phyloP scores from a whole-genome alignment of 345 rosid genomes.

The Citrus australasica region DNA sequence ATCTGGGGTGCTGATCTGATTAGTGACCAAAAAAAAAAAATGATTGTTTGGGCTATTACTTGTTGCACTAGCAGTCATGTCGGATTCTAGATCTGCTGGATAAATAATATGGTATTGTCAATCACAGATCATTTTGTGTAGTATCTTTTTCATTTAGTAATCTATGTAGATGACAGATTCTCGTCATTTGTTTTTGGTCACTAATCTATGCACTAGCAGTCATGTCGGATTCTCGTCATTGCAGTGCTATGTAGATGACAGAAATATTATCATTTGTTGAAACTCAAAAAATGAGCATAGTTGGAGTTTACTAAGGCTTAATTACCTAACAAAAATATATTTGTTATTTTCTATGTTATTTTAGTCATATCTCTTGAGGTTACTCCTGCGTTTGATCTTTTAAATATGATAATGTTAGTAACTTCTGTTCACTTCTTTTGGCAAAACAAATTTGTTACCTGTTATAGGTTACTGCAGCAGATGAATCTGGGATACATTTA shows the following conservation, averaged over 20 bases:
- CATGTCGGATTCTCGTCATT: not conserved
- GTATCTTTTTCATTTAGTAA: not conserved
- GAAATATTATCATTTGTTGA: not conserved
- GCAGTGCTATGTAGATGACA: not conserved
- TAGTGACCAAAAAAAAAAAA: not conserved
- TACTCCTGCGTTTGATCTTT: not conserved
- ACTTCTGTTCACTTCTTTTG: not conserved
- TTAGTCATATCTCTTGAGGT: not conserved
- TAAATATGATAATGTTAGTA: not conserved
- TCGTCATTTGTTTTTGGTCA: no score
- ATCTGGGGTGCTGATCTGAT: not conserved
- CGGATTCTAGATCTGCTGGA: not conserved
- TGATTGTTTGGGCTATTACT: not conserved
- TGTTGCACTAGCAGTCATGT: not conserved
- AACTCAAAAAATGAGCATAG: not conserved
- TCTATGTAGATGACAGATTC: not conserved
- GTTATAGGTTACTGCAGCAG: slow-evolving; percentile 71
- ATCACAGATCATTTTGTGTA: not conserved
- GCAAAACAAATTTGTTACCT: not conserved
- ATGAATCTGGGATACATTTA: slow-evolving; percentile 68
- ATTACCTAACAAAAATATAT: not conserved
- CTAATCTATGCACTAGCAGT: not conserved
- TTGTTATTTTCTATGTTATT: not conserved
- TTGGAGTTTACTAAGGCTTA: not conserved
- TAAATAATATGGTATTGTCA: not conserved